Conservation (phyloP, 1,139 yeast genomes). For the Keqinozyma sinolaborantium region DNA sequence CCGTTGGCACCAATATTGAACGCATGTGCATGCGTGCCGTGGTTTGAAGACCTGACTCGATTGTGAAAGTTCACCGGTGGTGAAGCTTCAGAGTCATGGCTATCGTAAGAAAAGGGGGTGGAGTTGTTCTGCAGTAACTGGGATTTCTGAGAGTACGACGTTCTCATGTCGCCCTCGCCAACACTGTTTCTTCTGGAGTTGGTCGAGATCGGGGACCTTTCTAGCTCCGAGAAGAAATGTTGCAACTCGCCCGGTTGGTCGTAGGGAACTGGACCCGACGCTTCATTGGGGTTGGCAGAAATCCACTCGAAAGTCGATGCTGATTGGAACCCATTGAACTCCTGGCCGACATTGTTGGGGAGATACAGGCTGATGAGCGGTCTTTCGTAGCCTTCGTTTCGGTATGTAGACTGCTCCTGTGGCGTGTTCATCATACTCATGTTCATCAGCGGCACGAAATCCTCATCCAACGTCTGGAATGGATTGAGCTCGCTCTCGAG, state of each 20-base stretch:
- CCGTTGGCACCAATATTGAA: conserved; percentile 4
- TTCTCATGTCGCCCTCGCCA: conserved; percentile 4
- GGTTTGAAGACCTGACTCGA: no score
- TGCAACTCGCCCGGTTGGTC: conserved; percentile 25
- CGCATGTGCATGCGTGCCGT: no score
- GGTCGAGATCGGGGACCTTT: conserved; percentile 24
- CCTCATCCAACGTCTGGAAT: conserved; percentile 3
- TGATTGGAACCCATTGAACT: conserved; percentile 3
- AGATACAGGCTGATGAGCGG: conserved; percentile 3
- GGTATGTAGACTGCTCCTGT: neutral
- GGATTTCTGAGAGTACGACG: conserved; percentile 1
- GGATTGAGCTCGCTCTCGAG: conserved; percentile 11
- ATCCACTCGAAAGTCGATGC: conserved; percentile 30
- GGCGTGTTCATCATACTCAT: neutral
- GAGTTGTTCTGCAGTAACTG: conserved; percentile 1
- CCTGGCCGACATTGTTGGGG: conserved; percentile 2
- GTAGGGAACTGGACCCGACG: conserved; percentile 9
- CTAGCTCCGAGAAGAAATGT: conserved; percentile 42
- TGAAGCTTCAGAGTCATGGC: conserved; percentile 9
- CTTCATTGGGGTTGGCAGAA: conserved; percentile 6
- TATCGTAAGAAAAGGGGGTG: conserved; percentile 8
- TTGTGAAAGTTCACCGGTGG: no score
- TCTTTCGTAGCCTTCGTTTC: neutral
- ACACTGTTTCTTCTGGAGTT: conserved; percentile 12
- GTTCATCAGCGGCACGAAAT: neutral